Base-by-base conservation (phyloP, 805 yeast genomes). In the Kodamaea fukazawae region DNA sequence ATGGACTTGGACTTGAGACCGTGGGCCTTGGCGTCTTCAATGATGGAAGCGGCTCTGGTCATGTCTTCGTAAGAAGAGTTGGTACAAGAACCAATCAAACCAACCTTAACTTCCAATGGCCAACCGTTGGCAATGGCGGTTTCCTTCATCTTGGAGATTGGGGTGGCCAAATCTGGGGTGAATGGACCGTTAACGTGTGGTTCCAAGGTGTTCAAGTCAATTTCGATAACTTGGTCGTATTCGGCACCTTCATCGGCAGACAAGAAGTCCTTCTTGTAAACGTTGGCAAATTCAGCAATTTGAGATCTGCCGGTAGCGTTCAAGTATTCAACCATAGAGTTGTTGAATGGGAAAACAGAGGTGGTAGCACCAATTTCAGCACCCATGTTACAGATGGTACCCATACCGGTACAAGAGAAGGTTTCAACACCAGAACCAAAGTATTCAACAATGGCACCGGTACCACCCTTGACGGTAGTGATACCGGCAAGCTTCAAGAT, bases 281-380 rank as follows among this genome's bases (percentile, higher is more conserved):
- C 67, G 48, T 77, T 78, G 30, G 95, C 97, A 39, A 83, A 80
- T 29, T 82, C 81, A 29, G 96, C 95, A 56, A 93, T 79, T 46
- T 86, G 81, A 7, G 75, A 80, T 70, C 99, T 80, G 50, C 80
- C 80, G 27, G 99, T 93, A 32, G 96, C 89, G 40, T 75, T 59
- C 60, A 93, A 75, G 69, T 88, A 93, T 51, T 86, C 75, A 54
- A 70, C 74, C 72, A 84, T 88, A 39, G 90, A 83, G 36, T 76
- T 79, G 56, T 84, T 89, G 78, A 41, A 91, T 47, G 99, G 99
- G 88, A 93, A 93, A 42, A 87, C 80, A 16, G 98, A 91, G 32
- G 99, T 93, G 28, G 99, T 93, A 32, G 99, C 99, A 67, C 99
- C 99, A 43, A 93, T 89, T 71, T 93, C 99, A 40, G 99, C 99